phyloP scores from a whole-genome alignment of 306 rosid species.

The Trifolium fragiferum region DNA sequence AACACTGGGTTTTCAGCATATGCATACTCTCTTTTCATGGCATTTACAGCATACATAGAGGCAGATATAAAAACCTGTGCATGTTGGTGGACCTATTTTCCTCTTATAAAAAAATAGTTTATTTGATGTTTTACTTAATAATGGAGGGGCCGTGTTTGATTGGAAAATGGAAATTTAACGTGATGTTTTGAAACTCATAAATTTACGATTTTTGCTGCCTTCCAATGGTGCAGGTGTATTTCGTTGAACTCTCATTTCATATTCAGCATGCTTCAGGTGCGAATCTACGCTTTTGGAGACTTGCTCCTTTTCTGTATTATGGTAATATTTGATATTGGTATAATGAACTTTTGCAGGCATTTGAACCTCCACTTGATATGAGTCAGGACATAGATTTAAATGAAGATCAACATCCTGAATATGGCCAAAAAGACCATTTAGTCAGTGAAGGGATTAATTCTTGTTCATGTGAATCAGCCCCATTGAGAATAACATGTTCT shows the following conservation, averaged over 20 bases:
- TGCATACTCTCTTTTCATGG: neutral
- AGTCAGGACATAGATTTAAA: slow-evolving; percentile 62
- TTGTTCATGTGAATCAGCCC: slow-evolving; percentile 54
- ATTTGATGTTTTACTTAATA: slow-evolving; percentile 26
- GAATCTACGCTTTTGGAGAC: slow-evolving; percentile 37
- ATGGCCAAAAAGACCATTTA: slow-evolving; percentile 41
- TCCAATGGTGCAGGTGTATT: slow-evolving; percentile 76
- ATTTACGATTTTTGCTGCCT: slow-evolving; percentile 40
- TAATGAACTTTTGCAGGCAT: slow-evolving; percentile 60
- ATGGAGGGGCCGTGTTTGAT: slow-evolving; percentile 1
- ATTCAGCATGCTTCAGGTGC: slow-evolving; percentile 91
- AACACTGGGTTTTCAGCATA: slow-evolving; percentile 11
- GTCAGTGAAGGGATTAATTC: slow-evolving; percentile 50
- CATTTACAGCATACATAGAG: neutral
- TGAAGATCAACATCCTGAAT: slow-evolving; percentile 53
- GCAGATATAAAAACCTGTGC: neutral
- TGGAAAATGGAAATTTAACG: slow-evolving; percentile 23
- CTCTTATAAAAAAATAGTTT: neutral
- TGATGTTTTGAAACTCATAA: slow-evolving; percentile 10
- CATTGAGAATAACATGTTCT: slow-evolving; percentile 54
- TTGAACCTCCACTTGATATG: slow-evolving; percentile 96
- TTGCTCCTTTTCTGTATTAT: slow-evolving; percentile 14
- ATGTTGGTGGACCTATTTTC: neutral
- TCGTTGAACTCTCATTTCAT: slow-evolving; percentile 81
- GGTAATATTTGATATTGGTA: slow-evolving; percentile 20